Evolutionary conservation across 179 eudicot genomes (phyloP).

Genomic region (Patellifolia procumbens): DNA sequence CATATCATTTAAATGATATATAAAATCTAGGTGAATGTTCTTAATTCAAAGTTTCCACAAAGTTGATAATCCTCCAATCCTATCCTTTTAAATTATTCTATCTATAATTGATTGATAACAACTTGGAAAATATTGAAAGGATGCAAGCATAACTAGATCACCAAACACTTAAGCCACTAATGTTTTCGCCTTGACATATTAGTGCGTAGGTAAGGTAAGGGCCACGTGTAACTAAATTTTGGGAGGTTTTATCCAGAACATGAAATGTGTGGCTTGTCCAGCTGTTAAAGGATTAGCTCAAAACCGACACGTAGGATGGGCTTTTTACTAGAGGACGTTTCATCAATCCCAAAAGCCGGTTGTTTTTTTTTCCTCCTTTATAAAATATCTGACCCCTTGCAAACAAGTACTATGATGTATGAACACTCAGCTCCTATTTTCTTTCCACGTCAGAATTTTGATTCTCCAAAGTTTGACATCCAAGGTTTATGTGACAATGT

Average conservation of each 20-base stretch:
- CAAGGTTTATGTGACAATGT: not conserved
- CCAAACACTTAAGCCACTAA: not conserved
- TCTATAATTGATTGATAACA: not conserved
- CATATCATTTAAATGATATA: not conserved
- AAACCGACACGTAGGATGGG: conserved; percentile 29
- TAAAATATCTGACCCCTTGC: conserved; percentile 35
- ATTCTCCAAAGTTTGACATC: not conserved
- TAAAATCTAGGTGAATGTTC: not conserved
- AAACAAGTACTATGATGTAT: not conserved
- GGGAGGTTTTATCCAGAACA: conserved; percentile 29
- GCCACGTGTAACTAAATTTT: conserved; percentile 8
- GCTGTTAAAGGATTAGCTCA: conserved; percentile 25
- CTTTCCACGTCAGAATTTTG: conserved; percentile 6
- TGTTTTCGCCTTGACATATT: not conserved
- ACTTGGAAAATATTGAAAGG: not conserved
- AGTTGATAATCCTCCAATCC: not conserved
- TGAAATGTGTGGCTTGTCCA: conserved; percentile 21
- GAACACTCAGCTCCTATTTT: no score
- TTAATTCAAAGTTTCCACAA: not conserved
- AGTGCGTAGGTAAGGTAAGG: not conserved
- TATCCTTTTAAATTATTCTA: conserved; percentile 2
- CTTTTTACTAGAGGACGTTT: not conserved
- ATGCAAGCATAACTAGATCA: not conserved
- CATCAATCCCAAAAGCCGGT: conserved; percentile 30
- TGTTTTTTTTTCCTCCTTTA: not conserved